These are phyloP conservation scores for Biscogniauxia marginata DNA, from an alignment of 2,329 filamentous ascomycete species.

Conservation along the genomic window DNA sequence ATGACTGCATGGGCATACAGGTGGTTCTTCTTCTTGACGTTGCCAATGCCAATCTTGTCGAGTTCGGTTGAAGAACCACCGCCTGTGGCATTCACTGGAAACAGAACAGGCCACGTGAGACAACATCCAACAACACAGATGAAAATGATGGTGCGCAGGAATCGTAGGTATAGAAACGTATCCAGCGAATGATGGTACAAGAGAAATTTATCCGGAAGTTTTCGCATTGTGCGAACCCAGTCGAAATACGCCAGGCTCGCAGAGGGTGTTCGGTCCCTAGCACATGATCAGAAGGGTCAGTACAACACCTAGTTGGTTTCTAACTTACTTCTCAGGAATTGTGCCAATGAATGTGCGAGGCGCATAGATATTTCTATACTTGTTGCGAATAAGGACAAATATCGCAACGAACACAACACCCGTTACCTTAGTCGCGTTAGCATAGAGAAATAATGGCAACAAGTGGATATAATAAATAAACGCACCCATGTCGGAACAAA, in stretches of 20 bases:
- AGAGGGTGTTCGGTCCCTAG: slow-evolving; percentile 30
- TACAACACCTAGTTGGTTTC: background rate
- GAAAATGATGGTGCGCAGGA: slow-evolving; percentile 72
- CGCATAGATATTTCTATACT: slow-evolving; percentile 28
- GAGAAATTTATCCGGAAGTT: slow-evolving; percentile 70
- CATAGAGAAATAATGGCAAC: background rate
- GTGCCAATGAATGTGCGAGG: slow-evolving; percentile 31
- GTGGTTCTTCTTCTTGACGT: slow-evolving; percentile 57
- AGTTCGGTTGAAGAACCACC: slow-evolving; percentile 65
- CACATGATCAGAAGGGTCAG: slow-evolving; percentile 11
- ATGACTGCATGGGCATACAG: slow-evolving; percentile 81
- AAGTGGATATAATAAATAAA: background rate
- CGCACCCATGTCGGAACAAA: slow-evolving; percentile 32
- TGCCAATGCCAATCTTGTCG: slow-evolving; percentile 55
- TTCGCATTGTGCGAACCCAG: slow-evolving; percentile 33
- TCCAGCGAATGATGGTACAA: slow-evolving; percentile 88
- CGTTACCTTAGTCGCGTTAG: slow-evolving; percentile 22
- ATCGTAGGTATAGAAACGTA: slow-evolving; percentile 83
- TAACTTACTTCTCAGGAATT: slow-evolving; percentile 28
- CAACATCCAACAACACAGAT: slow-evolving; percentile 78
- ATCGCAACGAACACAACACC: slow-evolving; percentile 27
- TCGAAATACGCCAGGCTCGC: slow-evolving; percentile 21
- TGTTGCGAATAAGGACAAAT: slow-evolving; percentile 28
- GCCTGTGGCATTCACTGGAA: slow-evolving; percentile 81
- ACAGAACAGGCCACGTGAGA: slow-evolving; percentile 84